phyloP scores from a whole-genome alignment of 768 basidiomycete species.

The Scleroderma citrinum region DNA sequence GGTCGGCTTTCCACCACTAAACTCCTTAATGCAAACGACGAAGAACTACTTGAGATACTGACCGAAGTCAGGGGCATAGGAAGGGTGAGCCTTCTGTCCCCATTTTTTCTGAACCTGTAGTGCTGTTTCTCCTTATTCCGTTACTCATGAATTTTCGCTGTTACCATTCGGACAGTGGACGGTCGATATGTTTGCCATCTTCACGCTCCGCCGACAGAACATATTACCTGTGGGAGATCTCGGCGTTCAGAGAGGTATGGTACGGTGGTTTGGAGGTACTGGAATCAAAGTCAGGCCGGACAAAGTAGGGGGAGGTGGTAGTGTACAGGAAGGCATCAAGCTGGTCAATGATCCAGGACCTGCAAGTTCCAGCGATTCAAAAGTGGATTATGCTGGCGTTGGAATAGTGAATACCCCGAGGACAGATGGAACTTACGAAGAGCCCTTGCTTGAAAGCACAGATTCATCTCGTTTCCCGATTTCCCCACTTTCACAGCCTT shows the following conservation, averaged over 20 bases:
- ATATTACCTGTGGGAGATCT: constrained; percentile 78
- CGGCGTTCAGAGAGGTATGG: constrained; percentile 71
- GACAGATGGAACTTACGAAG: background rate
- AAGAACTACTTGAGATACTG: constrained; percentile 69
- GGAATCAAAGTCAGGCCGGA: constrained; percentile 11
- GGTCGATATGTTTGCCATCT: constrained; percentile 94
- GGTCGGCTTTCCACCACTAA: constrained; percentile 72
- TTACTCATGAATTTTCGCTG: too few relatives aligned
- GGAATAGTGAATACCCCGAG: background rate
- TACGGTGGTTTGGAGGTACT: constrained; percentile 49
- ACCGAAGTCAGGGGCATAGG: constrained; percentile 79
- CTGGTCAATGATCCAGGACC: background rate
- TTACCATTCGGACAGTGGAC: constrained; percentile 10
- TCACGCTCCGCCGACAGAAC: constrained; percentile 77
- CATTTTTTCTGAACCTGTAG: background rate
- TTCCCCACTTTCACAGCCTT: constrained; percentile 44
- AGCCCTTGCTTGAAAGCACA: too few relatives aligned
- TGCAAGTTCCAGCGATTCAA: background rate
- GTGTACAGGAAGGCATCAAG: background rate
- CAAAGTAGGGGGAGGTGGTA: constrained; percentile 6
- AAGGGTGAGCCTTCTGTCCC: constrained; percentile 36
- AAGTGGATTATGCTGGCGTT: background rate
- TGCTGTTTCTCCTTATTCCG: too few relatives aligned
- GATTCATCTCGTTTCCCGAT: constrained; percentile 9
- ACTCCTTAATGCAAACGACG: constrained; percentile 64